Evolutionary conservation across 2,329 filamentous ascomycete species (phyloP), one percentile per base, ranked within the genome.

Genomic region (Exophiala xenobiotica): DNA sequence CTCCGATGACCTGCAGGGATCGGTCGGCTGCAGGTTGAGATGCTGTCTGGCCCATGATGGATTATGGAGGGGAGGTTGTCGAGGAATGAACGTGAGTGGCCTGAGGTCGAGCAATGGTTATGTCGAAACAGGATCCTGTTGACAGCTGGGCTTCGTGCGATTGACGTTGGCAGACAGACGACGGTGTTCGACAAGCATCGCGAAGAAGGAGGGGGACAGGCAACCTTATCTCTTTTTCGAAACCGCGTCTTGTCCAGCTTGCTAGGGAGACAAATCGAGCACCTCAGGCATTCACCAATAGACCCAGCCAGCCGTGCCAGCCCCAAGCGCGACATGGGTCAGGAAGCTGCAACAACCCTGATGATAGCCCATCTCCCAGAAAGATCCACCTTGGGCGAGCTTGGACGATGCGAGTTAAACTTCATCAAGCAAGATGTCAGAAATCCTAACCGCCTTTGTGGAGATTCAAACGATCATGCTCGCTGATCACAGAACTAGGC

Each of bases 31-130:
- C 49, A 35, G 59, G 59, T 41, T 59, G 52, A 6, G 59, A 61
- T 35, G 59, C 57, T 35, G 51, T 53, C 38, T 61, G 59, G 43
- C 59, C 59, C 59, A 61, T 61, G 4, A 16, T 52, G 35, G 14
- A 23, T 22, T 23, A n/a, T 24, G 4, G 23, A 12, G 38, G 38
- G 19, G 20, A 6, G 2, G 8, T 22, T 23, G 38, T n/a, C 19
- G 14, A 40, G 14, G 19, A 14, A n/a, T n/a, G n/a, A n/a, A n/a
- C 18, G 38, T 40, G 23, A 16, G 31, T 35, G n/a, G 31, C n/a
- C n/a, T 14, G n/a, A 14, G n/a, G 31, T 16, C 31, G 18, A 35
- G 31, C 3, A 35, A 35, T 14, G 31, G 31, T 6, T 35, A 14
- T 3, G n/a, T 14, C 11, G 11, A 35, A 35, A 16, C 31, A 35